phyloP scores from a whole-genome alignment of 257 asterid genomes.

The Primulina eburnea region DNA sequence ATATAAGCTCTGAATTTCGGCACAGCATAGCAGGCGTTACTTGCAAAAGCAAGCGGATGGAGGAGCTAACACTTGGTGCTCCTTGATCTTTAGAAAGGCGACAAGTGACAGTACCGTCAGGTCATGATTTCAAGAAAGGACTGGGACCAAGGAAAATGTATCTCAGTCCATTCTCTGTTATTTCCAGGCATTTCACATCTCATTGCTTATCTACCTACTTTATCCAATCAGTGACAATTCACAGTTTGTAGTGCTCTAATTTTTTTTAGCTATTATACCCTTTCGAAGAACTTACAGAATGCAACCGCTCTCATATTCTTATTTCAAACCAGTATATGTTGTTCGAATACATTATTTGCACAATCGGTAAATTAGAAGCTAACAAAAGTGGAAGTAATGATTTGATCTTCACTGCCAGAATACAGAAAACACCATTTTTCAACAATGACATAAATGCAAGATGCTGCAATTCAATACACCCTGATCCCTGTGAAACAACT shows the following conservation, averaged over 20 bases:
- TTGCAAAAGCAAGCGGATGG: conserved; percentile 9
- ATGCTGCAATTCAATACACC: conserved; percentile 22
- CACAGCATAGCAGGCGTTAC: not conserved
- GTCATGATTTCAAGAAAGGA: not conserved
- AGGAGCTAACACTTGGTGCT: not conserved
- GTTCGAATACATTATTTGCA: conserved; percentile 4
- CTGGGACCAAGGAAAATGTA: not conserved
- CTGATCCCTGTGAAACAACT: conserved; percentile 4
- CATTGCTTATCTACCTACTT: conserved; percentile 4
- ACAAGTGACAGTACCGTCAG: not conserved
- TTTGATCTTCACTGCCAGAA: not conserved
- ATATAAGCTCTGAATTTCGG: not conserved
- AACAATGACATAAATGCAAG: conserved; percentile 14
- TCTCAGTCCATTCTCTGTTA: not conserved
- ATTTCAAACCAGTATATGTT: not conserved
- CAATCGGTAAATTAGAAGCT: conserved; percentile 20
- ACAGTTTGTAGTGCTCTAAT: conserved; percentile 3
- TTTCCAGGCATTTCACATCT: not conserved
- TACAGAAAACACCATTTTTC: not conserved
- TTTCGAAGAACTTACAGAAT: not conserved
- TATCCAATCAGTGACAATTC: not conserved
- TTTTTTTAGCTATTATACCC: not conserved
- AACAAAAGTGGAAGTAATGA: not conserved
- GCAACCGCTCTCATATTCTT: not conserved
- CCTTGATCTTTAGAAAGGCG: not conserved